Evolutionary conservation across 169 alveolate species (phyloP), one percentile per base, ranked within the genome.

Genomic region (Plasmodium cynomolgi): DNA sequence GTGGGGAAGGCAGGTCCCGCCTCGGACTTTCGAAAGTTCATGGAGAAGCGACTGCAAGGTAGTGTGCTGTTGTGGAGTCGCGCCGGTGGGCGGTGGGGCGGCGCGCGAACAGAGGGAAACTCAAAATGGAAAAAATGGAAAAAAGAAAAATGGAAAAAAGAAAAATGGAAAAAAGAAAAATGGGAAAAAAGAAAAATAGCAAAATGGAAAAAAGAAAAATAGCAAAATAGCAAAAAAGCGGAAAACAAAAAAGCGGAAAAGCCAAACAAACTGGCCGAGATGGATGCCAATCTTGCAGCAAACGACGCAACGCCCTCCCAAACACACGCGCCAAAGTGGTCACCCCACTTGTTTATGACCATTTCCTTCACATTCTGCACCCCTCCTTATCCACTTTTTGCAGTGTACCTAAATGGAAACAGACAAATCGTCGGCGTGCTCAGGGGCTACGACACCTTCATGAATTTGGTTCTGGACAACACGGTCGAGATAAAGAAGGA

Each of bases 401-500:
- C 96, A 97, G 99, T 98, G 39, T 97, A 93, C 58, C 95, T 98
- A 73, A 98, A 97, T 85, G 98, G 98, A 6, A 95, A 98, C 92
- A 94, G 99, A 83, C 99, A 97, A 82, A 98, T 99, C 29, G 98
- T 98, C 7, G 99, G 99, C 0, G 98, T 96, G 20, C 95, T 99
- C 73, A 98, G 99, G 84, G 99, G 99, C 17, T 99, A 99, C 96
- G 99, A 99, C 95, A 98, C 98, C 72, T 99, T 99, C 97, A 98
- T 99, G 99, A 99, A 99, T 97, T 93, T 99, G 44, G 99, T 99
- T 26, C 96, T 99, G 54, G 99, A 99, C 92, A 97, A 99, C 96
- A 98, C 99, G 7, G 94, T 97, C 68, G 99, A 99, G 94, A 96
- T 98, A 20, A 96, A 95, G 29, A 95, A 97, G 41, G 98, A 96